Evolutionary conservation across 257 asterid species (phyloP), one percentile per base, ranked within the genome.

Genomic region (Gentiana macrophylla): DNA sequence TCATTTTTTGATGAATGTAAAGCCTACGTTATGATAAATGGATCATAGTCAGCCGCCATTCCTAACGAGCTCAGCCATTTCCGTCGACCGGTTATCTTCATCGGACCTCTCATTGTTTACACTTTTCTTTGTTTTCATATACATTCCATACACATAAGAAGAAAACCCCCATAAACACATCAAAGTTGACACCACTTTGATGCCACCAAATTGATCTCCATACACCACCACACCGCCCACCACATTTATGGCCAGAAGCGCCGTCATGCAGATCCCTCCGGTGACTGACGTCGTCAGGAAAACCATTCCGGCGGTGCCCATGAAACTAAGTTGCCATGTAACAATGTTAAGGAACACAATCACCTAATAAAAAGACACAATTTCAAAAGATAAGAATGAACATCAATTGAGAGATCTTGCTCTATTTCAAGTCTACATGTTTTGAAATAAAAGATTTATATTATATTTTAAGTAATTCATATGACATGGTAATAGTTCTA

Each of bases 301-400:
- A 53, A 87, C 82, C 83, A 87, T 74, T 1, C 90, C 96, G 1
- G 94, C 93, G 0, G 90, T 87, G 10, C 96, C 93, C 81, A 84
- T 33, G 68, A 87, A 87, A 57, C 80, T 67, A 2, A 87, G 12
- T 71, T 84, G 94, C 93, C 96, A 87, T 12, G 78, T 54, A 7
- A 80, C 50, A 15, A 74, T 1, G 9, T 49, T 70, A 34, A 66
- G 66, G 1, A 6, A 66, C 38, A 87, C 24, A 24, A 24, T 24
- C 24, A 24, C 0, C 24, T 24, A 24, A 24, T 24, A 24, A 24
- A 24, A 24, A 24, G 24, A 24, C 24, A 24, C 24, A 24, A 24
- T 24, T 24, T 24, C 24, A 24, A 24, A 24, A 24, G 24, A 24
- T 24, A 24, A 24, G 24, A 24, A 24, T 24, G 24, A 24, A 24